These are phyloP conservation scores for Aspergillus latus DNA, from an alignment of 2,329 filamentous ascomycete species.

Conservation along the genomic window DNA sequence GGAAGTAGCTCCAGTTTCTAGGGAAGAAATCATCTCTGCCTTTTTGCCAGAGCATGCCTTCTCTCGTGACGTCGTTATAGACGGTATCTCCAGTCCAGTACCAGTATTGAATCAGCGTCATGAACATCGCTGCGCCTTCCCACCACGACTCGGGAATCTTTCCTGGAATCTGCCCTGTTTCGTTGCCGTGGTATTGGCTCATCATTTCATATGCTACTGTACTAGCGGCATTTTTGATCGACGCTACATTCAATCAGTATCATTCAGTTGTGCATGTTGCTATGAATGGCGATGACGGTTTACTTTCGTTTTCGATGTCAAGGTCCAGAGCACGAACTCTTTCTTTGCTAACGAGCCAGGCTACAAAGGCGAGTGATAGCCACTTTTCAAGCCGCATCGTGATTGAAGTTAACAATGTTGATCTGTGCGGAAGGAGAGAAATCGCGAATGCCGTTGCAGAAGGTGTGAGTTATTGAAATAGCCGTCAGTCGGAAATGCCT, in stretches of 20 bases:
- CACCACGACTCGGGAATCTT: constrained; percentile 51
- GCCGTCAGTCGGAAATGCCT: too few species aligned
- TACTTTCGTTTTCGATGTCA: constrained; percentile 25
- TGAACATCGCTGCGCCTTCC: constrained; percentile 72
- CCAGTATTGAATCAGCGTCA: constrained; percentile 77
- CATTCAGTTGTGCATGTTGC: neutral
- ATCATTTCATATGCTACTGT: constrained; percentile 43
- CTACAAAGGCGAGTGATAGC: constrained; percentile 10
- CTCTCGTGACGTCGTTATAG: constrained; percentile 67
- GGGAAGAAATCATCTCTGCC: constrained; percentile 79
- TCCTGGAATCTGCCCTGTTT: constrained; percentile 40
- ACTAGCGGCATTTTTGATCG: constrained; percentile 37
- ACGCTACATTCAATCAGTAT: constrained; percentile 20
- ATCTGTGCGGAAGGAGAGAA: neutral
- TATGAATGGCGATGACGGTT: neutral
- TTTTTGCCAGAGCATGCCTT: constrained; percentile 72
- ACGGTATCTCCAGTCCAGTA: constrained; percentile 72
- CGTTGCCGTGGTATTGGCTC: constrained; percentile 38
- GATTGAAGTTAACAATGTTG: neutral
- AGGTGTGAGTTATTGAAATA: too few species aligned
- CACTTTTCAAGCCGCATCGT: constrained; percentile 10
- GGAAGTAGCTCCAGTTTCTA: constrained; percentile 49
- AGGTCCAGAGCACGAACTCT: constrained; percentile 20
- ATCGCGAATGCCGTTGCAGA: neutral
- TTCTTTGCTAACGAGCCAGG: constrained; percentile 13